Base-by-base conservation (phyloP, 2,329 filamentous ascomycete genomes). In the Knufia petricola region DNA sequence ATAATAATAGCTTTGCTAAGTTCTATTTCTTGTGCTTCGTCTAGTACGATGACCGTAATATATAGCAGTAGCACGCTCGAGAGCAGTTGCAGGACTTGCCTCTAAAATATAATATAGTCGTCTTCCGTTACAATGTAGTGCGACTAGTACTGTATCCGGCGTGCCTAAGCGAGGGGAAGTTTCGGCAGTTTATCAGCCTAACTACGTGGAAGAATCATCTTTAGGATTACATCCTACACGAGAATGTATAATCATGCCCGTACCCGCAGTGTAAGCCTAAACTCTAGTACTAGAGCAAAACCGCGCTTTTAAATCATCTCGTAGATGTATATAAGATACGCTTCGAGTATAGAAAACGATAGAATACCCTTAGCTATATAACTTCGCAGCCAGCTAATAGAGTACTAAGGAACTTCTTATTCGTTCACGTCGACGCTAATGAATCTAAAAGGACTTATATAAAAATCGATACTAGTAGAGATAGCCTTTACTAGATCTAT, bases 1-100 rank as follows among this genome's bases (percentile, higher is more conserved):
- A 32, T 23, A 28, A 19, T n/a, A 24, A 26, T 17, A 8, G 21
- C 9, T 31, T 46, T 42, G 31, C 23, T 31, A 23, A 50, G 39
- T 42, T 47, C 17, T 43, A 28, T 31, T 50, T 50, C 30, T 23
- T 43, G 26, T 49, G 37, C 28, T 49, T 42, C 19, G 12, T 20
- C 28, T 50, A 30, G 48, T 38, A 36, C 21, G 21, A 31, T 17
- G 41, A 37, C 15, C 23, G 10, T 2, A 19, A 10, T 15, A 28
- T 21, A 10, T 50, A 30, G 48, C 24, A 43, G 13, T 3, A 32
- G 4, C 38, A 49, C 26, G 28, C 28, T n/a, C 2, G 23, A 12
- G 23, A 8, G 26, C 24, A 42, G 17, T 10, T 44, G 15, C 2
- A 34, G 7, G 10, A 15, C 19, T 23, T 26, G 17, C 46, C 46